phyloP scores from a whole-genome alignment of 495 filamentous ascomycete species.

The Lepraria neglecta region DNA sequence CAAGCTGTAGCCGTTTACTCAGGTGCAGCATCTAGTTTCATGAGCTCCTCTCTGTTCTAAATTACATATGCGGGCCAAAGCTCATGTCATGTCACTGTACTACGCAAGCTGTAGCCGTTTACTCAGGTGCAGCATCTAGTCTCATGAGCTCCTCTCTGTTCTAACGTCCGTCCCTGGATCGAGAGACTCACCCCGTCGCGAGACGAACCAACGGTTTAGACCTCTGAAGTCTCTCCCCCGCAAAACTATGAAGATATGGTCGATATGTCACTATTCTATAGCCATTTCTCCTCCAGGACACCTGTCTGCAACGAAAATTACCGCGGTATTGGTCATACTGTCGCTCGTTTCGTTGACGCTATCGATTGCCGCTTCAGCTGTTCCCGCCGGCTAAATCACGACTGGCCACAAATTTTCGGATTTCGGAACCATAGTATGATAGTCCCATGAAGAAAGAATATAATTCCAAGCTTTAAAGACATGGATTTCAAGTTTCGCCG shows the following conservation, averaged over 20 bases:
- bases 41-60: too few species aligned
- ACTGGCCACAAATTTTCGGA: too few species aligned
- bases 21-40: too few species aligned
- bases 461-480: not conserved
- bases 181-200: conserved; percentile 24
- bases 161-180: conserved; percentile 11
- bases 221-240: conserved; percentile 25
- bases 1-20: too few species aligned
- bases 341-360: conserved; percentile 24
- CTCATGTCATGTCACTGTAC: too few species aligned
- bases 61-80: too few species aligned
- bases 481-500: not conserved
- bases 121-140: too few species aligned
- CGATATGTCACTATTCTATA: conserved; percentile 28
- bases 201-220: conserved; percentile 26
- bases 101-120: too few species aligned
- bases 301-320: conserved; percentile 19
- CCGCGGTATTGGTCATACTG: conserved; percentile 20
- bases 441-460: too few species aligned
- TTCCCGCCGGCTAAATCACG: not conserved
- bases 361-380: conserved; percentile 21
- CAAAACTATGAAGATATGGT: conserved; percentile 30
- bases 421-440: too few species aligned
- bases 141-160: too few species aligned
- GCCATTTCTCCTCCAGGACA: conserved; percentile 24